phyloP scores from a whole-genome alignment of 140 eudicot genomes.

The Ambrosia hybrid region DNA sequence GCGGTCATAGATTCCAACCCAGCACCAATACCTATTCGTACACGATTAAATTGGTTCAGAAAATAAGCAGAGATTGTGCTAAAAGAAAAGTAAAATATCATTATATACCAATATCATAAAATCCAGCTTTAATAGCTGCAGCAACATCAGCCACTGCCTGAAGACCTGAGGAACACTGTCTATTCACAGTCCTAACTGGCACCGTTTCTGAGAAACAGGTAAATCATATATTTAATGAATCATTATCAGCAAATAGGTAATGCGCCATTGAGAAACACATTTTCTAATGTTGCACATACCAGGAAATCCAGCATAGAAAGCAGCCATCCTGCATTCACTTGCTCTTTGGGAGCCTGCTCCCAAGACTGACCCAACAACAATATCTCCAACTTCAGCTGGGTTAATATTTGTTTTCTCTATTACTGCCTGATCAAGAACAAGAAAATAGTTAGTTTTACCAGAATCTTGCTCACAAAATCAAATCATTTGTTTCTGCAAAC shows the following conservation, averaged over 20 bases:
- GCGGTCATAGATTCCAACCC: constrained; percentile 97
- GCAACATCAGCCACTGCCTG: constrained; percentile 99
- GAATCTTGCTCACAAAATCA: not conserved
- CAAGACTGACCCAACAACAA: constrained; percentile 91
- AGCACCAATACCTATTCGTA: constrained; percentile 84
- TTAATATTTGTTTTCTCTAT: constrained; percentile 86
- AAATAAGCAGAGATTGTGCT: constrained; percentile 10
- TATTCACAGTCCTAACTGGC: constrained; percentile 86
- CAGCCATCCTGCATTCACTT: constrained; percentile 97
- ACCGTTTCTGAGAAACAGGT: constrained; percentile 62
- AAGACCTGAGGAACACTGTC: constrained; percentile 98
- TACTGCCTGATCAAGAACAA: constrained; percentile 56
- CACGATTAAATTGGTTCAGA: constrained; percentile 15
- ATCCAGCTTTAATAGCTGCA: constrained; percentile 94
- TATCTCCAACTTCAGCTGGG: constrained; percentile 95
- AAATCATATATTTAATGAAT: not conserved
- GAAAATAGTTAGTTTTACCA: not conserved
- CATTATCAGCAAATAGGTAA: not conserved
- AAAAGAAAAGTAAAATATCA: not conserved
- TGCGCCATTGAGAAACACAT: not conserved
- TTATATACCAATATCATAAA: constrained; percentile 77
- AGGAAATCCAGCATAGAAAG: constrained; percentile 98
- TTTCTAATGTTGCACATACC: constrained; percentile 38
- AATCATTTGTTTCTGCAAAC: not conserved
- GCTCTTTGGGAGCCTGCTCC: constrained; percentile 98